Percentiles rank a stretch among this genome's conserved stretches.
Conservation (phyloP, 208 protist species). For the Trypanosoma cruzi region DNA sequence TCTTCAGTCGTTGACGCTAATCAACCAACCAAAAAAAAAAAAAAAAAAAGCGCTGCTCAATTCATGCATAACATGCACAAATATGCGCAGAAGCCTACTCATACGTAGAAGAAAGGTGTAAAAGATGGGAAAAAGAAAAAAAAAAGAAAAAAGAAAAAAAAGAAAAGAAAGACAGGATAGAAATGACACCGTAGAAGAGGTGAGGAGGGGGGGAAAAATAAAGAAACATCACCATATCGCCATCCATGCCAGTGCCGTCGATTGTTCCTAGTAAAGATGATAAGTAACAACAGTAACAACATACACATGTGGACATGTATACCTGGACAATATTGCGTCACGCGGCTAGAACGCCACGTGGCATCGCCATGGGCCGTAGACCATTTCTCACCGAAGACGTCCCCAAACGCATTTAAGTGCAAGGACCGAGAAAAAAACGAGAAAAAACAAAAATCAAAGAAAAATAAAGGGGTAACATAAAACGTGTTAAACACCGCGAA, state of each 20-base stretch:
- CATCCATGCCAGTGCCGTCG: no score
- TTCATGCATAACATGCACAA: background rate
- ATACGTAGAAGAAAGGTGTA: no score
- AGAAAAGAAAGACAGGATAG: slow-evolving; percentile 5
- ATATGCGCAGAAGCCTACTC: background rate
- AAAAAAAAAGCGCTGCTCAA: background rate
- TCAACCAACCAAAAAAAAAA: background rate
- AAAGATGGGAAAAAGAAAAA: no score
- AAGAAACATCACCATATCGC: no score
- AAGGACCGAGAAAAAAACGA: background rate
- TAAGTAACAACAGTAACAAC: background rate
- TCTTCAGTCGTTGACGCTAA: background rate
- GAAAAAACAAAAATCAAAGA: background rate
- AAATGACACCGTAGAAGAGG: background rate
- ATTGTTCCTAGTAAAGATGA: background rate
- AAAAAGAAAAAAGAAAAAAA: background rate
- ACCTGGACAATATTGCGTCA: background rate
- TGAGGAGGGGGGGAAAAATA: background rate
- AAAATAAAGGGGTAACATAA: background rate
- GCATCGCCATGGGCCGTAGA: background rate
- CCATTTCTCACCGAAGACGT: background rate
- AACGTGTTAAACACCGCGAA: background rate
- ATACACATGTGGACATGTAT: no score
- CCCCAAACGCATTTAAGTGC: background rate
- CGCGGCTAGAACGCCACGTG: background rate